Evolutionary conservation across 805 yeast genomes (phyloP), one percentile per base, ranked within the genome.

Genomic region (Metschnikowia amazonensis): DNA sequence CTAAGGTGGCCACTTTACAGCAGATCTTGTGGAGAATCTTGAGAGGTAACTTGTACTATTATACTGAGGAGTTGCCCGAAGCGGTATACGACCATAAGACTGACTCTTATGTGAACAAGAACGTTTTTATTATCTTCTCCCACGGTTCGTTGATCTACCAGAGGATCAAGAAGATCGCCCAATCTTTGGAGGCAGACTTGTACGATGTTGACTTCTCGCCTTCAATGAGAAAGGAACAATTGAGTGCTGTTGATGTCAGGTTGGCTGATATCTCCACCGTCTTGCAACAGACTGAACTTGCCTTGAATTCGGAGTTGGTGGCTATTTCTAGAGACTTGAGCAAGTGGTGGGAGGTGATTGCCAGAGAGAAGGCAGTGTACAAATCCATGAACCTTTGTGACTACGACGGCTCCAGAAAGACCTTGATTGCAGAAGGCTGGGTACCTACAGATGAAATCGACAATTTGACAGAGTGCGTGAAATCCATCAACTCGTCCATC

Each of bases 401-500:
- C 60, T 85, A 83, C 64, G 95, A 86, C 60, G 87, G 80, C 52
- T 71, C 84, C n/a, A 81, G 96, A 67, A 81, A 86, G 63, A 86
- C 96, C 30, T 72, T 94, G 49, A 79, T 92, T 39, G 96, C 95
- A 17, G 98, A 95, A 71, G 99, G 98, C 27, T 94, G 99, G 99
- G 72, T 88, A 17, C 98, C 99, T 32, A 75, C 82, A 17, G 81
- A 79, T 51, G 96, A 89, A 50, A 67, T 90, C 31, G 74, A 75
- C 5, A 55, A 68, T n/a, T 80, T 92, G 46, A 84, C 82, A 51
- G 67, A 74, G 32, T 77, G 90, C 1, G 69, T 94, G 51, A 78
- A 83, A 55, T 80, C 79, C 36, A 77, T 81, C 46, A 79, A 86
- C 24, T 82, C 80, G 32, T 67, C 69, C 5, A 63, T 76, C 10